Percentiles rank a stretch among this genome's conserved stretches.
Conservation (phyloP, 1,284 basidiomycete genomes). For the Cystobasidiaceae sp. region DNA sequence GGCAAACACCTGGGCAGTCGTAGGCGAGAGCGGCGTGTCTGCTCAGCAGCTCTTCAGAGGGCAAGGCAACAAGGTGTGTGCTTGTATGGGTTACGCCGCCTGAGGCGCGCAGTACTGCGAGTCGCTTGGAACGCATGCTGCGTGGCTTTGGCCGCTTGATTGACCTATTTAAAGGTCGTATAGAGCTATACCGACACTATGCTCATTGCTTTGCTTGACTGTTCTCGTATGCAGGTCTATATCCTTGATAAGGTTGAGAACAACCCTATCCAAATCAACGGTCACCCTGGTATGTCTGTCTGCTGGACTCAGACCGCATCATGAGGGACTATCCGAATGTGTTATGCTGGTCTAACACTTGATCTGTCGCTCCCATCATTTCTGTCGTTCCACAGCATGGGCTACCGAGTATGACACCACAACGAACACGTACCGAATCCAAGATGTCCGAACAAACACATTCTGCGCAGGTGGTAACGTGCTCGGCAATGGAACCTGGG, state of each 20-base stretch:
- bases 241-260: slow-evolving; percentile 49
- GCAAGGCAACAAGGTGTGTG: slow-evolving; percentile 24
- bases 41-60: slow-evolving; percentile 35
- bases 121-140: no score
- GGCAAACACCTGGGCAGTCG: slow-evolving; percentile 36
- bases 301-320: neutral
- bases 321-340: neutral
- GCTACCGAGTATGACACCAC: slow-evolving; percentile 28
- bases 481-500: slow-evolving; percentile 51
- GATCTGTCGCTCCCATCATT: neutral
- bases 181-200: neutral
- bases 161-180: neutral
- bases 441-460: slow-evolving; percentile 45
- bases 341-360: neutral
- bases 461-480: slow-evolving; percentile 44
- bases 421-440: slow-evolving; percentile 38
- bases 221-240: slow-evolving; percentile 40
- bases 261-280: slow-evolving; percentile 38
- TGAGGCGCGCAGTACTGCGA: no score
- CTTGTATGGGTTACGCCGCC: neutral
- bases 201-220: no score
- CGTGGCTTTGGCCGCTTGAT: no score
- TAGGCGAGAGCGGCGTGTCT: slow-evolving; percentile 35
- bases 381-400: slow-evolving; percentile 12
- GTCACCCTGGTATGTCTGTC: slow-evolving; percentile 30